Evolutionary conservation across 352 stramenopile species (phyloP).

Genomic region (Pythium rhizo-oryzae): DNA sequence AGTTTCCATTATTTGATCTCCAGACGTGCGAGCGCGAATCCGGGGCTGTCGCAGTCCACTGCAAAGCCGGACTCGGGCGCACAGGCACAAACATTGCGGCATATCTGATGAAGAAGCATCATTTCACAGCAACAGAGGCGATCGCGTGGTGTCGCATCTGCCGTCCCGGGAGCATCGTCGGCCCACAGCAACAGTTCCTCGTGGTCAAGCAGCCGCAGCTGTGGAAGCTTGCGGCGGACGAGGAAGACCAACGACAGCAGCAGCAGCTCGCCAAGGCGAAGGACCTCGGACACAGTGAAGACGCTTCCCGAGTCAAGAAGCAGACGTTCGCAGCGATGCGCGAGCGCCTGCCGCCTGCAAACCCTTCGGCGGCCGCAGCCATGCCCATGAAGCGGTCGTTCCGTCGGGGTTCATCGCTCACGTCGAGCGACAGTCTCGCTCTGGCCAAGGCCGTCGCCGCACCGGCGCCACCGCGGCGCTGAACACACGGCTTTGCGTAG

Average conservation of each 20-base stretch:
- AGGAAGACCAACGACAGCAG: neutral
- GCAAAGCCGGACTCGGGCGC: conserved; percentile 95
- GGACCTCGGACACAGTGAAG: neutral
- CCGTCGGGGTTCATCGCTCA: neutral
- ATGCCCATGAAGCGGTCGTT: neutral
- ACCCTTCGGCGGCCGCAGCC: neutral
- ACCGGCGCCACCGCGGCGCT: neutral
- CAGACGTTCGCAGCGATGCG: conserved; percentile 6
- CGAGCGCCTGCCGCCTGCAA: neutral
- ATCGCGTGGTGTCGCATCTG: conserved; percentile 97
- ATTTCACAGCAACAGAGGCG: conserved; percentile 92
- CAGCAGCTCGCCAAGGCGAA: neutral
- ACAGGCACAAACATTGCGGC: conserved; percentile 96
- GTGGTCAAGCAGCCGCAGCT: conserved; percentile 83
- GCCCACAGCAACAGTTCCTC: conserved; percentile 96
- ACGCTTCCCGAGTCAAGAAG: neutral
- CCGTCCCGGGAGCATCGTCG: conserved; percentile 94
- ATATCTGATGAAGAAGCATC: conserved; percentile 96
- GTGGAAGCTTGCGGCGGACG: neutral
- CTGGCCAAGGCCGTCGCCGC: neutral
- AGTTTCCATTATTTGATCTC: too few species aligned
- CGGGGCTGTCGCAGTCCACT: conserved; percentile 96
- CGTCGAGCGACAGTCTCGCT: neutral
- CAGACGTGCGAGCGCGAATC: conserved; percentile 56
- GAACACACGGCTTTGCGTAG: neutral